Evolutionary conservation across 352 stramenopile species (phyloP).

Genomic region (Hyaloperonospora arabidopsidis): DNA sequence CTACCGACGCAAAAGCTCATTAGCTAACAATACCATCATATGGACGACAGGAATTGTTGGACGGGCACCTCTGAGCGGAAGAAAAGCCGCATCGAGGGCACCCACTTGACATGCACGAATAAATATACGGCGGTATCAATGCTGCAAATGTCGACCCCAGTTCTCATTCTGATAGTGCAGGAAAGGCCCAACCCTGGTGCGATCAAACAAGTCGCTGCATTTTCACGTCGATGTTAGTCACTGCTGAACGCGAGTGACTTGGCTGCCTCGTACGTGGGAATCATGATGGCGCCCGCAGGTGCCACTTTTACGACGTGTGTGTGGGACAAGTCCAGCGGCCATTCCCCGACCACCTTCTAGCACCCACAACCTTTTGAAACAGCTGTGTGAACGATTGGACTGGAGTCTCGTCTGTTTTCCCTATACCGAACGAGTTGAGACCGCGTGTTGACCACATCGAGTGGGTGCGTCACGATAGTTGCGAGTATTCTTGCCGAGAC

Average conservation of each 20-base stretch:
- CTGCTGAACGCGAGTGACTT: slow-evolving; percentile 55
- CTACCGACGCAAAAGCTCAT: slow-evolving; percentile 9
- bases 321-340: slow-evolving; percentile 40
- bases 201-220: not conserved
- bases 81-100: no score
- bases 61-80: slow-evolving; percentile 6
- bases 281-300: slow-evolving; percentile 75
- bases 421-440: slow-evolving; percentile 58
- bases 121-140: no score
- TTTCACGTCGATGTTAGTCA: slow-evolving; percentile 11
- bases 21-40: slow-evolving; percentile 16
- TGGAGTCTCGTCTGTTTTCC: slow-evolving; percentile 14
- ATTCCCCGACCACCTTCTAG: slow-evolving; percentile 39
- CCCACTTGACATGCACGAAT: no score
- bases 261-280: slow-evolving; percentile 59
- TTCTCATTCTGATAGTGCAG: no score
- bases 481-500: slow-evolving; percentile 76
- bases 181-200: no score
- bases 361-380: slow-evolving; percentile 40
- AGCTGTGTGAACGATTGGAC: slow-evolving; percentile 33
- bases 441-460: slow-evolving; percentile 94
- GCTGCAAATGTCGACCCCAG: no score
- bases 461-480: slow-evolving; percentile 87
- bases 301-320: slow-evolving; percentile 62
- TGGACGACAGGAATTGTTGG: slow-evolving; percentile 4